Percentiles rank a stretch among this genome's conserved stretches.
Evolutionary conservation across 345 rosid species (phyloP).

Genomic region (Melastoma malabathricum): DNA sequence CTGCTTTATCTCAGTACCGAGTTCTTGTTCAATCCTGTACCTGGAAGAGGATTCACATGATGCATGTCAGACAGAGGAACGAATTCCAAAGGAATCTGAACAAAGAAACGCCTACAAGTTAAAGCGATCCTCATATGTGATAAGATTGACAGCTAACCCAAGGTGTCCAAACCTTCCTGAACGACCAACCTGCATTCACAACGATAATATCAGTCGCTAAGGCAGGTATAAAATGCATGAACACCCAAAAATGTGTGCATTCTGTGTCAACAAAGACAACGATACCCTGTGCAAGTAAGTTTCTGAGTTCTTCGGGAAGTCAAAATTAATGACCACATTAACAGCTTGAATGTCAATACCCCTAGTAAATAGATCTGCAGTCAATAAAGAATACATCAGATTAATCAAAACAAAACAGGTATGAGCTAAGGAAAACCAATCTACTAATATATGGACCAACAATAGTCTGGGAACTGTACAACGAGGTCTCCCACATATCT

Average conservation of each 20-base stretch:
- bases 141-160: slow-evolving; percentile 98
- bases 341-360: slow-evolving; percentile 99
- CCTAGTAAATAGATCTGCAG: slow-evolving; percentile 91
- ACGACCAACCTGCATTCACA: slow-evolving; percentile 66
- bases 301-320: slow-evolving; percentile 92
- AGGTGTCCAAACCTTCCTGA: slow-evolving; percentile 99
- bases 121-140: slow-evolving; percentile 97
- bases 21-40: slow-evolving; percentile 99
- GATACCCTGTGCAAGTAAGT: slow-evolving; percentile 98
- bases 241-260: too few species aligned
- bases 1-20: slow-evolving; percentile 97
- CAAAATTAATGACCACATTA: slow-evolving; percentile 95
- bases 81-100: background rate
- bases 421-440: too few species aligned
- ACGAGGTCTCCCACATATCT: too few species aligned
- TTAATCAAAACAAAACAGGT: too few species aligned
- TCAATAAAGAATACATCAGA: background rate
- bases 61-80: background rate
- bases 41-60: slow-evolving; percentile 22
- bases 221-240: too few species aligned
- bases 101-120: slow-evolving; percentile 49
- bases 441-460: too few species aligned
- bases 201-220: background rate
- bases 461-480: too few species aligned
- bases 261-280: background rate